phyloP scores from a whole-genome alignment of 2,329 filamentous ascomycete genomes.

The Simplicillium sp. region DNA sequence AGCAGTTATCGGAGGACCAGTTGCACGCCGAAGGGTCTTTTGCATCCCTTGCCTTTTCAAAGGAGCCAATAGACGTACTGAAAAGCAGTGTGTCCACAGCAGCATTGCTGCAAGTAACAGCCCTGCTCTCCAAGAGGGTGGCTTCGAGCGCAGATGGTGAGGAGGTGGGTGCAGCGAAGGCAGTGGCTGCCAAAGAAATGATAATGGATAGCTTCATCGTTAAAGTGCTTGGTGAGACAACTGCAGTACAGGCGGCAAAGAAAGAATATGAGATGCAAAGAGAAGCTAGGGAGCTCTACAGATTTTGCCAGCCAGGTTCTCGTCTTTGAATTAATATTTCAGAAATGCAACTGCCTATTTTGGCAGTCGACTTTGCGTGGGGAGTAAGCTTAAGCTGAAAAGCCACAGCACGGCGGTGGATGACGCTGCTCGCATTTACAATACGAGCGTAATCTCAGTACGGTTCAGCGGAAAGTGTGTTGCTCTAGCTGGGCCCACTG shows the following conservation, averaged over 20 bases:
- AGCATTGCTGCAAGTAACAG: constrained; percentile 1
- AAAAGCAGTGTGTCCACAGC: constrained; percentile 3
- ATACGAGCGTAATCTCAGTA: too few species aligned
- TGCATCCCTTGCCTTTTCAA: constrained; percentile 16
- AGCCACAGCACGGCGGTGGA: too few species aligned
- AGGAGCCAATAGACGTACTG: constrained; percentile 1
- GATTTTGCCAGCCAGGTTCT: too few species aligned
- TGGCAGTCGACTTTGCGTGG: too few species aligned
- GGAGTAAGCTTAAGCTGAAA: too few species aligned
- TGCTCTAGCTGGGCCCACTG: too few species aligned
- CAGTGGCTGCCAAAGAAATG: background rate
- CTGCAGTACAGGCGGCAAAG: background rate
- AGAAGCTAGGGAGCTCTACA: too few species aligned
- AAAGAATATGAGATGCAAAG: too few species aligned
- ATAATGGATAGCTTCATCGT: constrained; percentile 4
- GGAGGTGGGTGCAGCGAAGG: background rate
- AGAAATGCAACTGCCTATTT: too few species aligned
- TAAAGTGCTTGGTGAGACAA: background rate
- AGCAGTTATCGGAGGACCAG: constrained; percentile 27
- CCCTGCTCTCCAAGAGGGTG: background rate
- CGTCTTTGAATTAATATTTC: too few species aligned
- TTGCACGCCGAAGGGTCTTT: constrained; percentile 22
- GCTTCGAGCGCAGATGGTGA: background rate
- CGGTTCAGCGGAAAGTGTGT: too few species aligned
- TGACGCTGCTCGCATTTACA: too few species aligned